A percentile compares a stretch with the other conserved stretches of the same genome.
phyloP scores from a whole-genome alignment of 352 stramenopile species.

The Phytopythium montanum region DNA sequence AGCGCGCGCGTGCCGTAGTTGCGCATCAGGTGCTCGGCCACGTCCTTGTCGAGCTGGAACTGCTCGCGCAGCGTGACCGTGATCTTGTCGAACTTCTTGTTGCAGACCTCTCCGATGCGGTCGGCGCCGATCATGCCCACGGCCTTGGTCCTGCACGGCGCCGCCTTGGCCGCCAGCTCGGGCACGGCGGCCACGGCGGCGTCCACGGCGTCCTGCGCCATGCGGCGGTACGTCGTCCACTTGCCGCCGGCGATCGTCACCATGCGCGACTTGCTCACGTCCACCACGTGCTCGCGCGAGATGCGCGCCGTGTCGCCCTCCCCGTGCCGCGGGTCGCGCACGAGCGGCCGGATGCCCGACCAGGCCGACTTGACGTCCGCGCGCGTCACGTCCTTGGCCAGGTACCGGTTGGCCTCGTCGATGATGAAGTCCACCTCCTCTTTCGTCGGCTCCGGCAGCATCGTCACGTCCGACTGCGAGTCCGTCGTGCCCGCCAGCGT shows the following conservation, averaged over 20 bases:
- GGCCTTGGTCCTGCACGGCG: conserved; percentile 70
- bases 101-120: conserved; percentile 92
- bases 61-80: conserved; percentile 91
- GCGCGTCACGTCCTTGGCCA: conserved; percentile 85
- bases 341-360: conserved; percentile 94
- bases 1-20: conserved; percentile 96
- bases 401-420: conserved; percentile 89
- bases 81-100: conserved; percentile 96
- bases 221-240: conserved; percentile 96
- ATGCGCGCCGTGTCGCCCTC: conserved; percentile 85
- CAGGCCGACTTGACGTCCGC: conserved; percentile 94
- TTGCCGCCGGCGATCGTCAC: conserved; percentile 96
- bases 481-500: conserved; percentile 94
- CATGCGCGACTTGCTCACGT: conserved; percentile 87
- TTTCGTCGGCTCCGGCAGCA: conserved; percentile 91
- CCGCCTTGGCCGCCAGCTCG: conserved; percentile 65
- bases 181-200: conserved; percentile 81
- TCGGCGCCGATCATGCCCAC: conserved; percentile 88
- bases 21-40: conserved; percentile 93
- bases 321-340: conserved; percentile 86
- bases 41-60: conserved; percentile 92
- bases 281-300: conserved; percentile 93
- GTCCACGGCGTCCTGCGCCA: conserved; percentile 95
- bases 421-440: conserved; percentile 95
- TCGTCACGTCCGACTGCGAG: conserved; percentile 92